These are phyloP conservation scores for Zymoseptoria tritici DNA, from an alignment of 2,329 filamentous ascomycete species.

Conservation along the genomic window DNA sequence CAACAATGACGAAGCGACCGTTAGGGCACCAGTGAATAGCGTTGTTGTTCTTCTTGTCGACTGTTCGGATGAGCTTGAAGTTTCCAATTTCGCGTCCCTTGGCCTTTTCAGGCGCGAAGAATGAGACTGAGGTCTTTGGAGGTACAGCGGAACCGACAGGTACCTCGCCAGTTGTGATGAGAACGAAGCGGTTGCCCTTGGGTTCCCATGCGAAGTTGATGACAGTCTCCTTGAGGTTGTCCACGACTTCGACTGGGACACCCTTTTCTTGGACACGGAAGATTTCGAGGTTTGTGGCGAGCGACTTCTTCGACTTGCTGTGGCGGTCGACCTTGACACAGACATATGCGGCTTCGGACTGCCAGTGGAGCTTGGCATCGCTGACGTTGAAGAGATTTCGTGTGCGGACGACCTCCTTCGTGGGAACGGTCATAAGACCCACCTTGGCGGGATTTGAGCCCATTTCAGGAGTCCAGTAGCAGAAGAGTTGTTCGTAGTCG, in stretches of 20 bases:
- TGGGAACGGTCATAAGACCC: conserved; percentile 89
- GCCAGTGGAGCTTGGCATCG: conserved; percentile 97
- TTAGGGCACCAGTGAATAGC: conserved; percentile 98
- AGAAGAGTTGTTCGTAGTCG: conserved; percentile 89
- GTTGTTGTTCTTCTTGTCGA: conserved; percentile 99
- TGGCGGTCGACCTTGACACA: conserved; percentile 98
- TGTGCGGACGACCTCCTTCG: conserved; percentile 87
- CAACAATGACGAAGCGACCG: conserved; percentile 90
- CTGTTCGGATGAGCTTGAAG: conserved; percentile 90
- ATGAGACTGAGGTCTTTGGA: conserved; percentile 89
- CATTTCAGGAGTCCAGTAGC: conserved; percentile 98
- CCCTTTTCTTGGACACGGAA: conserved; percentile 97
- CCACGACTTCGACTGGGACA: conserved; percentile 94
- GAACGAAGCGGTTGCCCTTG: conserved; percentile 92
- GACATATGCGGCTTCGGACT: conserved; percentile 86
- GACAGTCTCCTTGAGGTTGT: conserved; percentile 95
- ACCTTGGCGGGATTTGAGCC: conserved; percentile 97
- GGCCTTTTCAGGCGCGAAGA: conserved; percentile 93
- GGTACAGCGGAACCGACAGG: conserved; percentile 69
- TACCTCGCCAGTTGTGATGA: conserved; percentile 89
- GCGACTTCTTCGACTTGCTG: conserved; percentile 97
- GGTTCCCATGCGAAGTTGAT: conserved; percentile 99
- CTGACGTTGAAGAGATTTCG: conserved; percentile 97
- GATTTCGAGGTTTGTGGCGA: conserved; percentile 94
- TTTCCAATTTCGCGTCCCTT: conserved; percentile 78